phyloP scores from a whole-genome alignment of 176 grass and related monocot genomes.

The Eleusine coracana region DNA sequence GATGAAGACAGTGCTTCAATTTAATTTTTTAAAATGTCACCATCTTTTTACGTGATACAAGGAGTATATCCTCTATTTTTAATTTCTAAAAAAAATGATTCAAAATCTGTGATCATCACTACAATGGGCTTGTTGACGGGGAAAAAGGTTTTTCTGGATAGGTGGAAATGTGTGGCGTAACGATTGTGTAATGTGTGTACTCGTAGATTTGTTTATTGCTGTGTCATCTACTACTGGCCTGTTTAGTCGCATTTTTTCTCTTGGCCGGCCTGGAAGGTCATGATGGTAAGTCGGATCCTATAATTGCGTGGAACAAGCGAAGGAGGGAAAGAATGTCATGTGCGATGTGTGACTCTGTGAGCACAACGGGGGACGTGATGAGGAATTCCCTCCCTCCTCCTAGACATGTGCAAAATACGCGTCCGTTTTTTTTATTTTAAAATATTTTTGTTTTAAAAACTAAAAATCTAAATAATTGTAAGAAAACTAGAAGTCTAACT shows the following conservation, averaged over 20 bases:
- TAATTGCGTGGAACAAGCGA: constrained; percentile 30
- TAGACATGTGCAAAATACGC: no score
- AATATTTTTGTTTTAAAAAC: no score
- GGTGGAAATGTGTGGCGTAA: constrained; percentile 19
- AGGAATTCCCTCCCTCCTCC: neutral
- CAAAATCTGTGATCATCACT: neutral
- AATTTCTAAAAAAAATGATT: neutral
- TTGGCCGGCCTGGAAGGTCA: constrained; percentile 47
- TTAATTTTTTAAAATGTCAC: no score
- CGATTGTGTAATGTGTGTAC: neutral
- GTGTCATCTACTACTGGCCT: neutral
- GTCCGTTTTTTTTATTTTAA: no score
- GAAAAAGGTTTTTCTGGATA: neutral
- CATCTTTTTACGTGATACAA: no score
- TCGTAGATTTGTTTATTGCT: neutral
- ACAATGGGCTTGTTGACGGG: neutral
- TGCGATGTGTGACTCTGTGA: neutral
- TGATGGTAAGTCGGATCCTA: constrained; percentile 38
- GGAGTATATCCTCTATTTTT: no score
- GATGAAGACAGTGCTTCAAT: neutral
- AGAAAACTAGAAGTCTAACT: no score
- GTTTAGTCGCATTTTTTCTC: neutral
- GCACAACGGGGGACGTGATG: neutral
- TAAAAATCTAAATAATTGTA: no score
- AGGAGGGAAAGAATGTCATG: neutral